A percentile compares a stretch with the other conserved stretches of the same genome.
Evolutionary conservation across 1,284 basidiomycete genomes (phyloP).

Genomic region (Tilletiaria anomala): DNA sequence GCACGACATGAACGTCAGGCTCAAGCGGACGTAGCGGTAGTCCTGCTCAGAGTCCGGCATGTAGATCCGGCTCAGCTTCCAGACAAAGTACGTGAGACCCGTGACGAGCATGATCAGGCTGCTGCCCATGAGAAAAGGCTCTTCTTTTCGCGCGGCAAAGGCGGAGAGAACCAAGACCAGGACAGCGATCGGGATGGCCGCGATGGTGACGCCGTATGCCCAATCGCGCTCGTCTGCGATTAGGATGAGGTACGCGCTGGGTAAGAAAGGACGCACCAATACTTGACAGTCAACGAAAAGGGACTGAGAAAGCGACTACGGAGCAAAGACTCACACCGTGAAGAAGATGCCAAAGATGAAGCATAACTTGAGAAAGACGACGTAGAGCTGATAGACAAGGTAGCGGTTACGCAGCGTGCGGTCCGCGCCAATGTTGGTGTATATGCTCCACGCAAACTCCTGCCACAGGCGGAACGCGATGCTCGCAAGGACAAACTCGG

Average conservation of each 20-base stretch:
- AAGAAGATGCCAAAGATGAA: conserved; percentile 22
- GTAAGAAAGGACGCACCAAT: neutral
- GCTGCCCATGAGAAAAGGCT: conserved; percentile 18
- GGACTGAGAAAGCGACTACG: neutral
- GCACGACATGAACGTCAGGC: conserved; percentile 23
- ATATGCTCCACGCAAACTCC: conserved; percentile 32
- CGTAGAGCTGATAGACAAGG: conserved; percentile 28
- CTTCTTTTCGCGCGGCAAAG: conserved; percentile 19
- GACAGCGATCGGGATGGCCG: conserved; percentile 21
- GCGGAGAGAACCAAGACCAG: conserved; percentile 18
- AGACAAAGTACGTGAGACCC: conserved; percentile 18
- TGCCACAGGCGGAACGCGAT: conserved; percentile 18
- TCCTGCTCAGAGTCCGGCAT: conserved; percentile 11
- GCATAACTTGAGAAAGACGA: conserved; percentile 27
- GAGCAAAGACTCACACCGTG: too few relatives aligned
- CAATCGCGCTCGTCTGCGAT: conserved; percentile 17
- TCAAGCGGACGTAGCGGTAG: conserved; percentile 20
- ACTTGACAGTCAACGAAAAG: neutral
- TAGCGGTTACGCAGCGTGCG: conserved; percentile 17
- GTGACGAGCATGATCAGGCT: conserved; percentile 17
- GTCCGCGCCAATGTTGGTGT: conserved; percentile 29
- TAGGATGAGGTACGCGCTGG: conserved; percentile 26
- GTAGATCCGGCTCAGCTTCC: conserved; percentile 12
- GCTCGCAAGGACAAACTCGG: conserved; percentile 14
- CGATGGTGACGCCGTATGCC: conserved; percentile 25